Base-by-base conservation (phyloP, 2,329 filamentous ascomycete genomes). In the Epichloe amarillans region DNA sequence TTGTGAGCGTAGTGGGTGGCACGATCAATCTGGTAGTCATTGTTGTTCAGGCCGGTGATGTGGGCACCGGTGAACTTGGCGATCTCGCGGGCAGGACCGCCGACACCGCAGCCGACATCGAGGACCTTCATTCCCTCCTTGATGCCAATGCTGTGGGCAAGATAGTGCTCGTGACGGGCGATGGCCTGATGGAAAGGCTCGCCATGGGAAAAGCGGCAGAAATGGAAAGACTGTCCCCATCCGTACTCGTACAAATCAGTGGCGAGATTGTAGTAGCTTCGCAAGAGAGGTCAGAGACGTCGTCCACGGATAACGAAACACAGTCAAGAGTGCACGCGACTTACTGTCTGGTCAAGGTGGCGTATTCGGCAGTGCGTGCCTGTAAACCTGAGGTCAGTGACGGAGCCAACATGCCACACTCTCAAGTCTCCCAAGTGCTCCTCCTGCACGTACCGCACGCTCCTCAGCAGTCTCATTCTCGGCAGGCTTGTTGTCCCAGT, bases 11-110 rank as follows among this genome's bases (percentile, higher is more conserved):
- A 95, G 50, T 77, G 75, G 14, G 82, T 89, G n/a, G 90, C 91
- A 57, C 93, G 87, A 66, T 96, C 81, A 58, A 97, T 95, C 73
- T 97, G 93, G 75, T 98, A 98, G 72, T 96, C 88, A 70, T 97
- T 97, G 82, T 96, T 97, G 82, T 97, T 98, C 66, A 97, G 72
- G 42, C 93, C 93, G 23, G 88, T 84, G 56, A 97, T 79, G 61
- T 96, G 88, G 60, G 81, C 85, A 54, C 87, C 91, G 11, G 88
- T 85, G 72, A 98, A 98, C 72, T 94, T 94, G 71, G 87, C 88
- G 62, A 98, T 97, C 74, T 97, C 90, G 55, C 90, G 82, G 6
- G 91, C 93, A 21, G 93, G 93, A 45, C 93, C 93, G 62, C 93
- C 93, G 50, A 97, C 89, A 77, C 93, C 93, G 63, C 93, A 98